phyloP scores from a whole-genome alignment of 2,329 filamentous ascomycete species.

The Neopestalotiopsis sp. region DNA sequence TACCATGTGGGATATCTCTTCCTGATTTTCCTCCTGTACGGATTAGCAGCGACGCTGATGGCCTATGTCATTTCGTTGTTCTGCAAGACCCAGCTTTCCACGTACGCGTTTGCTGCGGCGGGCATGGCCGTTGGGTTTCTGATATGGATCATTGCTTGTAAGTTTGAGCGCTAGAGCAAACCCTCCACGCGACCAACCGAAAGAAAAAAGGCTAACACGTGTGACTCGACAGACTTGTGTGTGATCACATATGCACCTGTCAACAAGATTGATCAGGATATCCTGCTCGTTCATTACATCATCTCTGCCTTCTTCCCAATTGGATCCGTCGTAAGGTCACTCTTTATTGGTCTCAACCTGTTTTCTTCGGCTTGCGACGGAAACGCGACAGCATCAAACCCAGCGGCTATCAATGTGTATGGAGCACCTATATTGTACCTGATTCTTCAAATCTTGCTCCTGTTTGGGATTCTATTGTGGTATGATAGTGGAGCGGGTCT shows the following conservation, averaged over 20 bases:
- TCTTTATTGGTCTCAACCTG: constrained; percentile 81
- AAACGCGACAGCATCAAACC: constrained; percentile 66
- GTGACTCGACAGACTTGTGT: no score
- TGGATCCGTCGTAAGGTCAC: constrained; percentile 72
- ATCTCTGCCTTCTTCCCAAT: constrained; percentile 78
- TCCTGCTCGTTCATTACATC: constrained; percentile 76
- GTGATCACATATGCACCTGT: constrained; percentile 73
- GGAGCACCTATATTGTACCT: constrained; percentile 87
- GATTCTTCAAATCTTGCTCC: constrained; percentile 71
- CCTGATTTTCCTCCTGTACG: constrained; percentile 80
- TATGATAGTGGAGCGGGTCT: constrained; percentile 76
- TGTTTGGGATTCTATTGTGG: constrained; percentile 79
- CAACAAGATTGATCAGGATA: constrained; percentile 67
- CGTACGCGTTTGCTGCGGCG: constrained; percentile 83
- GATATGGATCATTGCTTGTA: constrained; percentile 60
- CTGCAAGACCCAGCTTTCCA: constrained; percentile 77
- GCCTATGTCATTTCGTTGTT: constrained; percentile 85
- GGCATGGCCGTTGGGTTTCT: constrained; percentile 76
- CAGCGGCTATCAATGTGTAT: constrained; percentile 74
- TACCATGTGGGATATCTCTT: constrained; percentile 84
- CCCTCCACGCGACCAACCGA: no score
- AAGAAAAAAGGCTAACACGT: no score
- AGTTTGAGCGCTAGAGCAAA: no score
- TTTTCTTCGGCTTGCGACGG: constrained; percentile 81
- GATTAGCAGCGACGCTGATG: constrained; percentile 75